These are phyloP conservation scores for Boletus sp. DNA, from an alignment of 1,284 basidiomycete genomes.

Conservation along the genomic window DNA sequence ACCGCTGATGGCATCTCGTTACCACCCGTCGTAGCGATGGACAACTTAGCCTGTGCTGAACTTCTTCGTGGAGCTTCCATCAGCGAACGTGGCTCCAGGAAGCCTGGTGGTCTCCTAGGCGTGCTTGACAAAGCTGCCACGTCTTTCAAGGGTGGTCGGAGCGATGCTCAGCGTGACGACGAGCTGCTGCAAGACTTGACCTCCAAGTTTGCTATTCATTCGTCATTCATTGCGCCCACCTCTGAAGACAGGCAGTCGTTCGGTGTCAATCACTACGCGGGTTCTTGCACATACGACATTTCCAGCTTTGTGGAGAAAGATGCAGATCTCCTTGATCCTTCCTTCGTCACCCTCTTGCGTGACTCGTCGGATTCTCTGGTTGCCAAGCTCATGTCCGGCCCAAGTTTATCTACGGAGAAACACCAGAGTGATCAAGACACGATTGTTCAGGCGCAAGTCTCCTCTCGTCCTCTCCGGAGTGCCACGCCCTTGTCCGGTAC, in stretches of 20 bases:
- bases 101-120: conserved; percentile 82
- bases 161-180: conserved; percentile 68
- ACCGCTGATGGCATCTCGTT: conserved; percentile 72
- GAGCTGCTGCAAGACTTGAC: conserved; percentile 72
- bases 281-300: conserved; percentile 74
- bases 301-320: conserved; percentile 79
- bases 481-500: conserved; percentile 49
- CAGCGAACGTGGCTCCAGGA: conserved; percentile 61
- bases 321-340: conserved; percentile 81
- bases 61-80: conserved; percentile 76
- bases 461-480: conserved; percentile 60
- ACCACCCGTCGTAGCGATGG: conserved; percentile 67
- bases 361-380: conserved; percentile 75
- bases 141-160: conserved; percentile 73
- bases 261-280: conserved; percentile 88
- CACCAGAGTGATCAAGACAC: conserved; percentile 81
- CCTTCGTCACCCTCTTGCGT: conserved; percentile 80
- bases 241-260: conserved; percentile 54
- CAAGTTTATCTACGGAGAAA: conserved; percentile 81
- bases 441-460: conserved; percentile 93
- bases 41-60: conserved; percentile 80
- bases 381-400: conserved; percentile 82
- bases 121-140: conserved; percentile 71
- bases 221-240: conserved; percentile 64
- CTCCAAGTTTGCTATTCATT: conserved; percentile 71